Evolutionary conservation across 2,329 filamentous ascomycete genomes (phyloP).

Genomic region (Gliomastix tumulicola): DNA sequence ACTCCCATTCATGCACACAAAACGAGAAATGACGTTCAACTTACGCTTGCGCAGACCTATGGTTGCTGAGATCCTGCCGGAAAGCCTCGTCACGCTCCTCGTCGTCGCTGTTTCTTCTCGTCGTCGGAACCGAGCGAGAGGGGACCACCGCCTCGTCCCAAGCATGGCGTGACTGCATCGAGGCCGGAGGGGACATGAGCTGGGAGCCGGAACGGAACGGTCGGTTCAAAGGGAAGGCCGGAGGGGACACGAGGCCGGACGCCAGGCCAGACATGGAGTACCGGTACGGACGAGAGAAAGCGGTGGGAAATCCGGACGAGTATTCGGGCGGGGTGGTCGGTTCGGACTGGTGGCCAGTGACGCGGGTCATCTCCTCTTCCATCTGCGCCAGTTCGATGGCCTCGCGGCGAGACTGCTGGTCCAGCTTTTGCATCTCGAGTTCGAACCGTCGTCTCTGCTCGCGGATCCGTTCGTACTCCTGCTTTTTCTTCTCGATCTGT

Average conservation of each 20-base stretch:
- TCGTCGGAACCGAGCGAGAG: slow-evolving; percentile 79
- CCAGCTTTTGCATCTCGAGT: slow-evolving; percentile 83
- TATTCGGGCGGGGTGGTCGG: slow-evolving; percentile 95
- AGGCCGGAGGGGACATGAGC: slow-evolving; percentile 68
- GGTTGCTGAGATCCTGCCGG: slow-evolving; percentile 61
- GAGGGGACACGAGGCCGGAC: slow-evolving; percentile 78
- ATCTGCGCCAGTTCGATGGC: slow-evolving; percentile 81
- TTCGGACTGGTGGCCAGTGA: slow-evolving; percentile 72
- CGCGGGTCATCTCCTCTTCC: slow-evolving; percentile 64
- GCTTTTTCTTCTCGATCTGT: slow-evolving; percentile 88
- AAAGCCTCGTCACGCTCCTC: slow-evolving; percentile 77
- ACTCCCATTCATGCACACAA: too few species aligned
- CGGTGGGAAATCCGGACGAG: slow-evolving; percentile 64
- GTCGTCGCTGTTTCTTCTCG: slow-evolving; percentile 85
- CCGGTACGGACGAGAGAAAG: slow-evolving; percentile 77
- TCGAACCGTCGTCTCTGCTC: slow-evolving; percentile 88
- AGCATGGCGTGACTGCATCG: slow-evolving; percentile 31
- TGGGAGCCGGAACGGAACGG: slow-evolving; percentile 72
- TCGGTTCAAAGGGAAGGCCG: slow-evolving; percentile 66
- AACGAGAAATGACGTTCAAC: slow-evolving; percentile 31
- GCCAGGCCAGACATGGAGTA: slow-evolving; percentile 86
- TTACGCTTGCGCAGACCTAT: slow-evolving; percentile 72
- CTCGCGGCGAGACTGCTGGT: slow-evolving; percentile 75
- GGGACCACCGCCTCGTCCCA: slow-evolving; percentile 52
- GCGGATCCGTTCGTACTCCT: slow-evolving; percentile 84